Evolutionary conservation across 78 protist species (phyloP).

Genomic region (Protostelium mycophagum): DNA sequence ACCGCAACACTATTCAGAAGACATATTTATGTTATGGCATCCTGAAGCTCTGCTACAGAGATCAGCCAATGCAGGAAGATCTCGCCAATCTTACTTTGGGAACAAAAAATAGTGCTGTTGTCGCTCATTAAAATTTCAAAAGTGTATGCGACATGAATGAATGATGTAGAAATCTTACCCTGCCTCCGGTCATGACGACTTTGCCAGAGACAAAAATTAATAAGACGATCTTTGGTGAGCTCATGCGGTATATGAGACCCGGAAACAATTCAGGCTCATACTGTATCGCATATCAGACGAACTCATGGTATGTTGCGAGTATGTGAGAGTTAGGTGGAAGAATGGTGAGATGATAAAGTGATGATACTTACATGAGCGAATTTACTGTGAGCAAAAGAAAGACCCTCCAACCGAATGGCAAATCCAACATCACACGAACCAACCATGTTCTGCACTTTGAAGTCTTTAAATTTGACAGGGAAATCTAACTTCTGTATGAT

Average conservation of each 20-base stretch:
- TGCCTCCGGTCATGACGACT: constrained; percentile 96
- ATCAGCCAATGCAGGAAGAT: too few species aligned
- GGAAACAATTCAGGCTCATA: constrained; percentile 98
- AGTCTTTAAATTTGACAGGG: constrained; percentile 61
- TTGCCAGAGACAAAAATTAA: constrained; percentile 96
- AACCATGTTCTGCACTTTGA: constrained; percentile 92
- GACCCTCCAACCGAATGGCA: constrained; percentile 88
- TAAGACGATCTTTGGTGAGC: constrained; percentile 84
- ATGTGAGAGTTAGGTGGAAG: too few species aligned
- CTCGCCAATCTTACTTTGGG: too few species aligned
- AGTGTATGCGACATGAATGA: too few species aligned
- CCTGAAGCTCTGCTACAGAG: too few species aligned
- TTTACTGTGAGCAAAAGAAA: constrained; percentile 61
- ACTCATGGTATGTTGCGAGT: not conserved
- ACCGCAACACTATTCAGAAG: too few species aligned
- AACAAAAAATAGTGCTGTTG: too few species aligned
- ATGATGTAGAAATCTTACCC: constrained; percentile 23
- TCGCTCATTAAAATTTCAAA: too few species aligned
- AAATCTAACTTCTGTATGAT: constrained; percentile 82
- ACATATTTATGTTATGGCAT: too few species aligned
- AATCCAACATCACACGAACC: constrained; percentile 90
- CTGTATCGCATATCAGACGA: not conserved
- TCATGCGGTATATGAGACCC: constrained; percentile 90
- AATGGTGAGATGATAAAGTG: not conserved
- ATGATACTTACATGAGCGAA: constrained; percentile 13